Percentiles rank a stretch among this genome's conserved stretches.
Evolutionary conservation across 345 rosid species (phyloP).

Genomic region (Populus euphratica): DNA sequence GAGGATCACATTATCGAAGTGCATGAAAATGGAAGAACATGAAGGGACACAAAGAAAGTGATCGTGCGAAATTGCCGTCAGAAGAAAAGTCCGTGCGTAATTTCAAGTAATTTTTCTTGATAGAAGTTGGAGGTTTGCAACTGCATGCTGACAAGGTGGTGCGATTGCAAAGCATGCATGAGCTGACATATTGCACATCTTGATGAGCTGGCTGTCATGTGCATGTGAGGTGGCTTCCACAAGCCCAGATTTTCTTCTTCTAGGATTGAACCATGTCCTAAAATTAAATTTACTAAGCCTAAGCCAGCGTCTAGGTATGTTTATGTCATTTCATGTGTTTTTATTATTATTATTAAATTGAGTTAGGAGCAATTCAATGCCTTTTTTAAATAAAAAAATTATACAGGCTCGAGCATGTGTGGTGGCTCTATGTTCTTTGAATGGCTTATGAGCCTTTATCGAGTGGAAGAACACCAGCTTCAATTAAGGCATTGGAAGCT

Average conservation of each 20-base stretch:
- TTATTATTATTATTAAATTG: too few species aligned
- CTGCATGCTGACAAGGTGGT: constrained; percentile 3
- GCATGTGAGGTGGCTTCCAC: constrained; percentile 29
- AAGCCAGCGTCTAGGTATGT: too few species aligned
- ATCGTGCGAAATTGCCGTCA: constrained; percentile 7
- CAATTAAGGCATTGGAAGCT: too few species aligned
- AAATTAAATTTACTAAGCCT: too few species aligned
- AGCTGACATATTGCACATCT: constrained; percentile 23
- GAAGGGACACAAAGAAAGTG: constrained; percentile 18
- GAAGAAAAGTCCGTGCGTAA: constrained; percentile 4
- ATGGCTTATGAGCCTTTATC: too few species aligned
- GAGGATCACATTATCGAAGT: constrained; percentile 7
- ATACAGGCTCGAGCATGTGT: too few species aligned
- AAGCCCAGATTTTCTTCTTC: constrained; percentile 8
- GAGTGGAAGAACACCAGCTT: too few species aligned
- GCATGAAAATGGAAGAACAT: constrained; percentile 6
- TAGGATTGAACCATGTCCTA: not conserved
- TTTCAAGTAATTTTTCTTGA: constrained; percentile 8
- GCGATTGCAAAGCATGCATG: constrained; percentile 15
- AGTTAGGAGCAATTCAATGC: too few species aligned
- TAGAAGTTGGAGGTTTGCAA: not conserved
- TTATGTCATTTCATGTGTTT: too few species aligned
- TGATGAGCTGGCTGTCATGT: constrained; percentile 27
- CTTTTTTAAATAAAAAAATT: too few species aligned
- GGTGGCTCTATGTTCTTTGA: rapidly evolving